phyloP scores from a whole-genome alignment of 352 stramenopile genomes.

The Pythium rhizo-oryzae region DNA sequence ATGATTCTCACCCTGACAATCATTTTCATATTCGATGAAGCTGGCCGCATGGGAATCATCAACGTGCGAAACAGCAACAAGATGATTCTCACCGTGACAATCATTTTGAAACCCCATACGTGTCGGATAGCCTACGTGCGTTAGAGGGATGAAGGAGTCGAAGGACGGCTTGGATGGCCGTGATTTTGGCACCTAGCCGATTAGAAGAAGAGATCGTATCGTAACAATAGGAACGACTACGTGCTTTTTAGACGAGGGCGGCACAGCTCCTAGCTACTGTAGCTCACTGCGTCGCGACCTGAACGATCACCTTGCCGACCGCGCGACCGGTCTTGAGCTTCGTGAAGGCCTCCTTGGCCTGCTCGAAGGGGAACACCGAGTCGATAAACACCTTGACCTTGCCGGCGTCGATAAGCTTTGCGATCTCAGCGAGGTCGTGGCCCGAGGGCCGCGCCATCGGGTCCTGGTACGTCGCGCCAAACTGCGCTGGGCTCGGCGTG shows the following conservation, averaged over 20 bases:
- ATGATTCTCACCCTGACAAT: background rate
- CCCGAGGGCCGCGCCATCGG: constrained; percentile 24
- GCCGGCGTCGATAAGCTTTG: constrained; percentile 30
- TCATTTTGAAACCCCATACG: no score
- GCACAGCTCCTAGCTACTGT: background rate
- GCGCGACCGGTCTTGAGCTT: constrained; percentile 41
- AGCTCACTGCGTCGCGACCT: constrained; percentile 1
- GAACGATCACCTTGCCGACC: constrained; percentile 29
- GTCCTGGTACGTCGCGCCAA: constrained; percentile 5
- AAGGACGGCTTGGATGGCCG: no score
- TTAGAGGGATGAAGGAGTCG: no score
- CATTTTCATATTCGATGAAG: no score
- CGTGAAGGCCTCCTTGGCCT: constrained; percentile 35
- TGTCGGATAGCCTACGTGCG: no score
- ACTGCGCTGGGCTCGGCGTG: constrained; percentile 12
- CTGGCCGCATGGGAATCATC: no score
- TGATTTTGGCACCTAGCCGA: no score
- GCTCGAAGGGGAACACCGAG: constrained; percentile 36
- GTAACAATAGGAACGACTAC: no score
- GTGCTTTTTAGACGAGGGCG: background rate
- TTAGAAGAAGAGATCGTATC: no score
- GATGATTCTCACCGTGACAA: background rate
- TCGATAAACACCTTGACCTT: constrained; percentile 30
- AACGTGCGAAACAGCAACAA: no score
- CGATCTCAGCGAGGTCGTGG: constrained; percentile 33